A percentile compares a stretch with the other conserved stretches of the same genome.
These are phyloP conservation scores for Dipteronia dyeriana DNA, from an alignment of 345 rosid species.

Conservation along the genomic window DNA sequence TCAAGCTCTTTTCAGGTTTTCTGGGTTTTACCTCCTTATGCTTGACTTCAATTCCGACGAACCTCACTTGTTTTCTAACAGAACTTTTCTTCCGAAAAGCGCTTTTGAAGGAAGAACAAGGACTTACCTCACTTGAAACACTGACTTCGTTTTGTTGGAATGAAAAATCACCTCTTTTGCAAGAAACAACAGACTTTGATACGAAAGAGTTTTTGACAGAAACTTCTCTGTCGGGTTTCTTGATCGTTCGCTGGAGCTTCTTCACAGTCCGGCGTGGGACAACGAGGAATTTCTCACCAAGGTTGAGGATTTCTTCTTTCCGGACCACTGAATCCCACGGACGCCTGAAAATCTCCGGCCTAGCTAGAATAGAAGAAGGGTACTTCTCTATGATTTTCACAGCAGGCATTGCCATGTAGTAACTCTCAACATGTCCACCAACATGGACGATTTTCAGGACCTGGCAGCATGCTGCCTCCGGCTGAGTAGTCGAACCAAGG, in stretches of 20 bases:
- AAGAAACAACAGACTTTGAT: not conserved
- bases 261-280: conserved; percentile 40
- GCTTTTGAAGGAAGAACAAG: not conserved
- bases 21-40: conserved; percentile 10
- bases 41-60: conserved; percentile 32
- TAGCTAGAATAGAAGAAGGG: conserved; percentile 37
- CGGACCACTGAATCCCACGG: conserved; percentile 49
- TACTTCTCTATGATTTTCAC: conserved; percentile 42
- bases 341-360: conserved; percentile 49
- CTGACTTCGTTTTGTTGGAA: conserved; percentile 7
- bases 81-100: conserved; percentile 14
- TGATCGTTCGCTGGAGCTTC: conserved; percentile 38
- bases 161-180: not conserved
- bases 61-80: conserved; percentile 30
- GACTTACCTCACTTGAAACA: conserved; percentile 6
- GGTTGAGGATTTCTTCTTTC: conserved; percentile 42
- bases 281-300: conserved; percentile 37
- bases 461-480: conserved; percentile 2
- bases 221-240: conserved; percentile 14
- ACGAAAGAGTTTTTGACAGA: not conserved
- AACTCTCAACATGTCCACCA: conserved; percentile 36
- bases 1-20: conserved; percentile 8
- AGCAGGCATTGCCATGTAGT: conserved; percentile 48
- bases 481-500: not conserved
- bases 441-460: conserved; percentile 42